phyloP scores from a whole-genome alignment of 352 stramenopile species.

The Globisporangium emineosum region DNA sequence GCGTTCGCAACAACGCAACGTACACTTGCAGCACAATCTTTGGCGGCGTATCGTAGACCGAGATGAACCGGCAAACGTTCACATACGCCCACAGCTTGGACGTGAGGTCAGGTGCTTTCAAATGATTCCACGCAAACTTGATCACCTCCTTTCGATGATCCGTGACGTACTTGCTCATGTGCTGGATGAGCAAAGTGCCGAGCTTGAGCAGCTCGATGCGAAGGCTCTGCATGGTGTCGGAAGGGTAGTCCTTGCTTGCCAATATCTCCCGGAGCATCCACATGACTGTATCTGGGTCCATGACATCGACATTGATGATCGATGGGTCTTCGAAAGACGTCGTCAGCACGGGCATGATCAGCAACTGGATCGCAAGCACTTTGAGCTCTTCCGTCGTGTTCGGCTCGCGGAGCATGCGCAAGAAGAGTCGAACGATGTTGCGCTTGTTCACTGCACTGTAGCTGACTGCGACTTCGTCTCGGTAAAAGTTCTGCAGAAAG shows the following conservation, averaged over 20 bases:
- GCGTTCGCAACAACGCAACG: conserved; percentile 91
- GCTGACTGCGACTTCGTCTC: conserved; percentile 70
- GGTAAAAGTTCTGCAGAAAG: conserved; percentile 91
- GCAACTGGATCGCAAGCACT: conserved; percentile 89
- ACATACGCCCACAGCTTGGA: conserved; percentile 98
- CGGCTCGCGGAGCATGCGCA: conserved; percentile 80
- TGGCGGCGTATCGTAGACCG: conserved; percentile 93
- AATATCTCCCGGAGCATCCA: conserved; percentile 89
- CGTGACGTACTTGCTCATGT: conserved; percentile 91
- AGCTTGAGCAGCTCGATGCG: conserved; percentile 94
- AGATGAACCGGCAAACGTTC: conserved; percentile 96
- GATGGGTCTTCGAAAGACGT: conserved; percentile 80
- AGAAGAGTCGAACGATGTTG: conserved; percentile 87
- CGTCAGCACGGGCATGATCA: conserved; percentile 93
- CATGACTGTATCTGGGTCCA: conserved; percentile 84
- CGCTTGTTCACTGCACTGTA: conserved; percentile 74
- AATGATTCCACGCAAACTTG: conserved; percentile 97
- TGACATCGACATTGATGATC: conserved; percentile 79
- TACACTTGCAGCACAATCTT: conserved; percentile 98
- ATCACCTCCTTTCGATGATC: conserved; percentile 97
- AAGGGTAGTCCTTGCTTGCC: conserved; percentile 76
- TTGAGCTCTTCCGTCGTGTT: conserved; percentile 87
- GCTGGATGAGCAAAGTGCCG: conserved; percentile 94
- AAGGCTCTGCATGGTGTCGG: conserved; percentile 70
- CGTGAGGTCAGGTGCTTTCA: conserved; percentile 93